Percentiles rank a stretch among this genome's conserved stretches.
phyloP scores from a whole-genome alignment of 495 filamentous ascomycete species.

The Podospora didyma region DNA sequence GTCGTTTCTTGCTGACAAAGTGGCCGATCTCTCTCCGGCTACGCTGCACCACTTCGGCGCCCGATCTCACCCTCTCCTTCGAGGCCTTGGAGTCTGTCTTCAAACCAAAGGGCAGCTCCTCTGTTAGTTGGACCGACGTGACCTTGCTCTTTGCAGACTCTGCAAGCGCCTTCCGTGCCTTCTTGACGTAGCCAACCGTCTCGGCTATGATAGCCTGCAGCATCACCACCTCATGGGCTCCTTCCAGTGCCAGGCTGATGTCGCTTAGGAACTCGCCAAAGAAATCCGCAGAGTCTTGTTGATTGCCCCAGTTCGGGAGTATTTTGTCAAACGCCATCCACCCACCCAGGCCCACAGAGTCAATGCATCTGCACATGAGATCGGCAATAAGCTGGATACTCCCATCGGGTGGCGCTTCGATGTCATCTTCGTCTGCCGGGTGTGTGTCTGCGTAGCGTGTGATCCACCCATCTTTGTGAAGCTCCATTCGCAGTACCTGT shows the following conservation, averaged over 20 bases:
- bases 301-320: slow-evolving; percentile 35
- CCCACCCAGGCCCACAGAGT: slow-evolving; percentile 77
- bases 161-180: slow-evolving; percentile 29
- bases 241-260: slow-evolving; percentile 70
- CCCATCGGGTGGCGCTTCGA: slow-evolving; percentile 50
- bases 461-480: slow-evolving; percentile 64
- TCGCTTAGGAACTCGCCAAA: slow-evolving; percentile 67
- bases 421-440: slow-evolving; percentile 43
- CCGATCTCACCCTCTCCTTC: slow-evolving; percentile 53
- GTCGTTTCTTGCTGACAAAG: slow-evolving; percentile 65
- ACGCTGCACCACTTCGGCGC: slow-evolving; percentile 60
- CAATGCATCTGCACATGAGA: slow-evolving; percentile 70
- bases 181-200: slow-evolving; percentile 61
- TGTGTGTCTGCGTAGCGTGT: slow-evolving; percentile 56
- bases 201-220: slow-evolving; percentile 66
- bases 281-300: slow-evolving; percentile 54
- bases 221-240: slow-evolving; percentile 68
- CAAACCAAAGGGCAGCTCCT: slow-evolving; percentile 63
- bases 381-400: slow-evolving; percentile 58
- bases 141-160: slow-evolving; percentile 13
- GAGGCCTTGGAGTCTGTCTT: slow-evolving; percentile 53
- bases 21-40: slow-evolving; percentile 67
- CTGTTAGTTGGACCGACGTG: slow-evolving; percentile 12
- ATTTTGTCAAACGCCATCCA: slow-evolving; percentile 65
- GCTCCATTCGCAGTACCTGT: slow-evolving; percentile 63